These are phyloP conservation scores for Glonium stellatum DNA, from an alignment of 495 filamentous ascomycete genomes.

Conservation along the genomic window DNA sequence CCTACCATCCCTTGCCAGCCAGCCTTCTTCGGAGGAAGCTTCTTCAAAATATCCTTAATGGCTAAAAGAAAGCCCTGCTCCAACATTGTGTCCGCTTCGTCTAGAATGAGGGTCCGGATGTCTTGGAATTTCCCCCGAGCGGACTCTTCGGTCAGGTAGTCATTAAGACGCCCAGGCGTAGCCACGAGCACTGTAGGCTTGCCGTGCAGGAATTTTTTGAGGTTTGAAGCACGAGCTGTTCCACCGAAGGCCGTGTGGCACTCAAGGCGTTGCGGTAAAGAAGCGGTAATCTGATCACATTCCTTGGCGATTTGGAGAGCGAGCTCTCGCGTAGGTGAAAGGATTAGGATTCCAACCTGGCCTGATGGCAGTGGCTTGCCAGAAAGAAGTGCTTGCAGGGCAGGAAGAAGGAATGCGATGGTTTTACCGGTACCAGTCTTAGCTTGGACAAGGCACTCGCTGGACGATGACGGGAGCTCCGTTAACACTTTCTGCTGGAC, in stretches of 20 bases:
- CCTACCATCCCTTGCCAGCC: constrained; percentile 55
- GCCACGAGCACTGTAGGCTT: constrained; percentile 51
- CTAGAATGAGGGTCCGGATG: constrained; percentile 55
- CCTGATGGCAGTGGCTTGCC: constrained; percentile 34
- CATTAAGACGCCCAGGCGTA: constrained; percentile 57
- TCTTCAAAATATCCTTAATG: constrained; percentile 50
- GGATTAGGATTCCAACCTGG: constrained; percentile 54
- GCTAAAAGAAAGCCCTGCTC: constrained; percentile 56
- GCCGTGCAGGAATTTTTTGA: constrained; percentile 44
- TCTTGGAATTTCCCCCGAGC: constrained; percentile 41
- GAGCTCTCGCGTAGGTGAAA: constrained; percentile 60
- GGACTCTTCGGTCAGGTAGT: constrained; percentile 48
- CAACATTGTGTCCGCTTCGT: constrained; percentile 64
- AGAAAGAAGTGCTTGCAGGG: constrained; percentile 24
- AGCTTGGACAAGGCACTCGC: constrained; percentile 43
- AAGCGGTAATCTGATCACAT: constrained; percentile 45
- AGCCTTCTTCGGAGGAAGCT: constrained; percentile 49
- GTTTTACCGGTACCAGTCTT: constrained; percentile 34
- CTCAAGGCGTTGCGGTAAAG: constrained; percentile 37
- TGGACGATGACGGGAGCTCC: constrained; percentile 45
- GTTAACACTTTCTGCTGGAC: constrained; percentile 51
- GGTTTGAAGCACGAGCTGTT: constrained; percentile 42
- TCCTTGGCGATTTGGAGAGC: constrained; percentile 61
- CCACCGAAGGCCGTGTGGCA: constrained; percentile 51
- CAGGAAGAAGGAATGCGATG: constrained; percentile 24